Evolutionary conservation across 768 basidiomycete genomes (phyloP).

Genomic region (Crepidotus variabilis): DNA sequence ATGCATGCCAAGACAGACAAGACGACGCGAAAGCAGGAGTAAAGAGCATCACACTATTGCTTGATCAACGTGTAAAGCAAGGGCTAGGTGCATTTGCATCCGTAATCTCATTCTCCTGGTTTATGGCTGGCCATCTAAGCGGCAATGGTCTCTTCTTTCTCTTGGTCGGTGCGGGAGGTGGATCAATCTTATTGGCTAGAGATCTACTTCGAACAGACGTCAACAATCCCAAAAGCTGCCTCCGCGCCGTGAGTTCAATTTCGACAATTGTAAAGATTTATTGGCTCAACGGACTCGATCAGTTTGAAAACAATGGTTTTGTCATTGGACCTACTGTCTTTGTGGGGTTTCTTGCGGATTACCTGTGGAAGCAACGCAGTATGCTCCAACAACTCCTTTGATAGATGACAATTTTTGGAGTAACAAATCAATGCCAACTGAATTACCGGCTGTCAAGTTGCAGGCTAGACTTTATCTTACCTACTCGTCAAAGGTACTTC

Average conservation of each 20-base stretch:
- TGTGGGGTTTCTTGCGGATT: conserved; percentile 38
- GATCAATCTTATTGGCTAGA: conserved; percentile 39
- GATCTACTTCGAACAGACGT: conserved; percentile 42
- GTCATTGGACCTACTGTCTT: conserved; percentile 26
- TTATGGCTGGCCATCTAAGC: conserved; percentile 48
- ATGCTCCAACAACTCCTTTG: background rate
- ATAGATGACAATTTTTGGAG: too few relatives aligned
- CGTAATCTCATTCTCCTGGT: conserved; percentile 46
- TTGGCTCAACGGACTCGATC: conserved; percentile 41
- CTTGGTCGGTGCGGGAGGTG: conserved; percentile 43
- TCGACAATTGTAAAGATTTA: background rate
- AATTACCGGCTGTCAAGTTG: too few relatives aligned
- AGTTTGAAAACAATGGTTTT: conserved; percentile 32
- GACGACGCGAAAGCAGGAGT: conserved; percentile 74
- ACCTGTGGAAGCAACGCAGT: conserved; percentile 8
- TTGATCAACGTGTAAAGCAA: conserved; percentile 53
- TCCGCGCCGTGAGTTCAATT: background rate
- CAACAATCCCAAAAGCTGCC: conserved; percentile 38
- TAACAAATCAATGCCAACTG: too few relatives aligned
- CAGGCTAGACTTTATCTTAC: too few relatives aligned
- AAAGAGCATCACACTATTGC: conserved; percentile 70
- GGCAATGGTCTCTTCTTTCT: conserved; percentile 44
- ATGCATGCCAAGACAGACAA: conserved; percentile 74
- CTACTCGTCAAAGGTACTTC: too few relatives aligned
- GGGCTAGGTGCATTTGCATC: conserved; percentile 50